Evolutionary conservation across 208 protist genomes (phyloP).

Genomic region (Lotmaria passim): DNA sequence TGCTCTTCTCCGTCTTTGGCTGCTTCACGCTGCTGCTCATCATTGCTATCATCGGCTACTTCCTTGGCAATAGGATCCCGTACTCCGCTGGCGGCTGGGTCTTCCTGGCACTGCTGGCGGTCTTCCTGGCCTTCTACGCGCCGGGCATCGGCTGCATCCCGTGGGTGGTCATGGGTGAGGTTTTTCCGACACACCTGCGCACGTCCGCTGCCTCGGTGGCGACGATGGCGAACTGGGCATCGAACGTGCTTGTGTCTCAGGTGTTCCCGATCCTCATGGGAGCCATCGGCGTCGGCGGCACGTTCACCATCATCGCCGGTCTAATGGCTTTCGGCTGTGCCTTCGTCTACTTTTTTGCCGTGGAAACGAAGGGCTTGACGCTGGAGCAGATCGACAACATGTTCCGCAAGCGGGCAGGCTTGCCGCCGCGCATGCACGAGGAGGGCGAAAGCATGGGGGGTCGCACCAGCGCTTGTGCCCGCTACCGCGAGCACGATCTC

Average conservation of each 20-base stretch:
- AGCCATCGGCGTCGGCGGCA: constrained; percentile 80
- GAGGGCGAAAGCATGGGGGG: constrained; percentile 30
- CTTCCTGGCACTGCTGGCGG: constrained; percentile 72
- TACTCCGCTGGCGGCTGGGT: constrained; percentile 71
- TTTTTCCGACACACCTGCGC: constrained; percentile 88
- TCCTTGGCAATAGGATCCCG: constrained; percentile 58
- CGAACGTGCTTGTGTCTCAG: constrained; percentile 88
- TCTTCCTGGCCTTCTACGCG: constrained; percentile 89
- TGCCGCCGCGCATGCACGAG: constrained; percentile 40
- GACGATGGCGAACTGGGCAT: constrained; percentile 92
- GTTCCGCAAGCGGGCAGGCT: constrained; percentile 64
- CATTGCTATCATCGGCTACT: constrained; percentile 70
- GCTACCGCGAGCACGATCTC: constrained; percentile 8
- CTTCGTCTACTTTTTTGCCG: constrained; percentile 85
- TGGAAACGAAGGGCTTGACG: constrained; percentile 88
- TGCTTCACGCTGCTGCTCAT: constrained; percentile 62
- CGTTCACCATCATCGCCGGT: constrained; percentile 75
- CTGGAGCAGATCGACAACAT: constrained; percentile 89
- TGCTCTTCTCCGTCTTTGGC: constrained; percentile 75
- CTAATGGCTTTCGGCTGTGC: constrained; percentile 61
- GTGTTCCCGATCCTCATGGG: constrained; percentile 88
- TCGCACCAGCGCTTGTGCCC: constrained; percentile 1
- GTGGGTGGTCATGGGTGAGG: constrained; percentile 92
- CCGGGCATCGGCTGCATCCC: constrained; percentile 91
- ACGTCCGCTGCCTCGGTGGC: constrained; percentile 81